phyloP scores from a whole-genome alignment of 1,139 yeast species.

The Saccharomycopsis hybrid region DNA sequence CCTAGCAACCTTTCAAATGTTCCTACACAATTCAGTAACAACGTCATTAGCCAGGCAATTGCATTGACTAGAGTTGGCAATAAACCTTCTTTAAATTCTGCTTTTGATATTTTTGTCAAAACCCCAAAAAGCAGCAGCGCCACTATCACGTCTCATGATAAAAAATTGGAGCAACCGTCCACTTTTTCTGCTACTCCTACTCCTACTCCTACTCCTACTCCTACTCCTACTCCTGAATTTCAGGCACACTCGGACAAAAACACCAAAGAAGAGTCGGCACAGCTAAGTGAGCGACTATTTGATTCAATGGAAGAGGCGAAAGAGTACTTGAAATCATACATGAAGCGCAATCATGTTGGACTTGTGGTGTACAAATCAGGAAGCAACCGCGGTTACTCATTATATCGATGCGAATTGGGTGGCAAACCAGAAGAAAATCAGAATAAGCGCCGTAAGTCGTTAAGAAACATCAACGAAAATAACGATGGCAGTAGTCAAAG shows the following conservation, averaged over 20 bases:
- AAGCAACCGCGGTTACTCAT: conserved; percentile 20
- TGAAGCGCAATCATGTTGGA: conserved; percentile 16
- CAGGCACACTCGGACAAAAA: too few relatives aligned
- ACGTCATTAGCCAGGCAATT: conserved; percentile 7
- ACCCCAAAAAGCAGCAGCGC: neutral
- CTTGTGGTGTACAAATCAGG: conserved; percentile 21
- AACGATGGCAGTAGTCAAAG: too few relatives aligned
- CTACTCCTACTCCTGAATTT: too few relatives aligned
- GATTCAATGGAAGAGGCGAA: conserved; percentile 19
- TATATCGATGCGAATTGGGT: conserved; percentile 21
- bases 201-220: neutral
- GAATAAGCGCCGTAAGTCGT: conserved; percentile 10
- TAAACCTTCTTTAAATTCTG: neutral
- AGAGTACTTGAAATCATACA: conserved; percentile 17
- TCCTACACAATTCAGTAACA: neutral
- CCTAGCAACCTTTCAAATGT: too few relatives aligned
- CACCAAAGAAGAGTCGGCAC: neutral
- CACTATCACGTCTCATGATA: too few relatives aligned
- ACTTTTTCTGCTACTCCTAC: neutral
- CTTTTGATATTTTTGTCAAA: neutral
- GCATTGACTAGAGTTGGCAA: conserved; percentile 1
- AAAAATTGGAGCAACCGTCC: too few relatives aligned
- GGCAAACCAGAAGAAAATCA: conserved; percentile 20
- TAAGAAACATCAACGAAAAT: too few relatives aligned
- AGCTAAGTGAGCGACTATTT: conserved; percentile 18